Base-by-base conservation (phyloP, 306 rosid species). In the Lupinus albus region DNA sequence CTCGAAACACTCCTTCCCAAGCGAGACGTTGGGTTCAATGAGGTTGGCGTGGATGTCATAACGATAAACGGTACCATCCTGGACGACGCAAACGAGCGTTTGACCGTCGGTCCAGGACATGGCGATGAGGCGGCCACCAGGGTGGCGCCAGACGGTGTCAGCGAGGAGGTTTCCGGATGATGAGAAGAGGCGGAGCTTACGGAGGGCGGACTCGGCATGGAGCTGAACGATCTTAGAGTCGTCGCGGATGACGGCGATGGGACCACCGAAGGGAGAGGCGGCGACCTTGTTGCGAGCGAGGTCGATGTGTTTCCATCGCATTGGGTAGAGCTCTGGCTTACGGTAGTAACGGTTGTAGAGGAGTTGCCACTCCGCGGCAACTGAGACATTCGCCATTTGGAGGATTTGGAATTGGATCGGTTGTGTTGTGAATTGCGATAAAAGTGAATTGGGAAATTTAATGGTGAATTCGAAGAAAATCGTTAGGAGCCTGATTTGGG, bases 211-310 rank as follows among this genome's bases (percentile, higher is more conserved):
- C 51, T 92, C 98, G 1, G 91, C 88, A 74, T 85, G 89, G 64
- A 92, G 98, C 83, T 92, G 98, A 71, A 92, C 98, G 84, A 92
- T 92, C 88, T 92, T 92, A 15, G 98, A 92, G 58, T 92, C 98
- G 73, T 92, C 98, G 3, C 98, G 91, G 84, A 92, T 92, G 67
- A 88, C 87, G 70, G 96, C 95, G 77, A 92, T 21, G 4, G 98
- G 98, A 4, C 98, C 96, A 11, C 88, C 98, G 70, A 86, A 92
- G 3, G 96, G 95, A 0, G 98, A 93, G 60, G 85, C 92, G 73
- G 96, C 98, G 73, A 92, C 91, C 60, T 84, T 89, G 81, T 88
- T 84, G 64, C 98, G 93, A 76, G 84, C 80, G 11, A 92, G 91
- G 78, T 92, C 98, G 15, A 92, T 74, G 82, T 87, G 82, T 62